Conservation (phyloP, 2,329 filamentous ascomycete species). For the Macrophomina tecta region DNA sequence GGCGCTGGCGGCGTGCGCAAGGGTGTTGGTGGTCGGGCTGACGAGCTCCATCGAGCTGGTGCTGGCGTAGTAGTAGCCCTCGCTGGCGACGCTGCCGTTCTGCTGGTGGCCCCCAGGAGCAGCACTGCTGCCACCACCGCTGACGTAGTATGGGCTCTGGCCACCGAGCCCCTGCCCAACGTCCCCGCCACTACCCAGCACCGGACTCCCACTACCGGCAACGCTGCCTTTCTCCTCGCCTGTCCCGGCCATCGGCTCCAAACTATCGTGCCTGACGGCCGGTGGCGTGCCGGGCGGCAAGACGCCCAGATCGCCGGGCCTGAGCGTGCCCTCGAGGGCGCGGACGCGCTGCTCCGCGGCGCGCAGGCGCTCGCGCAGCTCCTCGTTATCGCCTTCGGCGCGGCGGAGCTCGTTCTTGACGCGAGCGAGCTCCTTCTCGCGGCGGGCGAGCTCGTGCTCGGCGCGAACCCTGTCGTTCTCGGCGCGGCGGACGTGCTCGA, state of each 20-base stretch:
- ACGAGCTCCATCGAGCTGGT: constrained; percentile 3
- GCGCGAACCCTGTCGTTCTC: constrained; percentile 13
- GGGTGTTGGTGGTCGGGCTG: not conserved
- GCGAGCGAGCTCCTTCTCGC: constrained; percentile 23
- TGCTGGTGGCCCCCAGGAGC: too few species aligned
- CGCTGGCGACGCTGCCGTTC: too few species aligned
- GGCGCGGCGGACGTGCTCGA: constrained; percentile 17
- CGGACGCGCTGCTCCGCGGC: not conserved
- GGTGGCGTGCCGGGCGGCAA: constrained; percentile 2
- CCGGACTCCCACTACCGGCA: too few species aligned
- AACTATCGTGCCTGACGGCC: not conserved
- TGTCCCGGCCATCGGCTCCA: not conserved
- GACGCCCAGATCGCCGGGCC: constrained; percentile 4
- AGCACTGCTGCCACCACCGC: too few species aligned
- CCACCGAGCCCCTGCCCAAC: not conserved
- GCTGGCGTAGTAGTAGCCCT: not conserved
- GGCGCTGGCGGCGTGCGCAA: not conserved
- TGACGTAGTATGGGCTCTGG: not conserved
- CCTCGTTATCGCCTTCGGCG: constrained; percentile 11
- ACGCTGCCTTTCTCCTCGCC: not conserved
- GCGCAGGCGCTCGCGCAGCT: constrained; percentile 2
- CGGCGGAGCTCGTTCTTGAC: constrained; percentile 20
- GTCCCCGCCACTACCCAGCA: not conserved
- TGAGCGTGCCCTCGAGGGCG: constrained; percentile 8
- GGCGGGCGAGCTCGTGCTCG: constrained; percentile 10